These are phyloP conservation scores for Venturia nashicola DNA, from an alignment of 2,329 filamentous ascomycete genomes.

Conservation along the genomic window DNA sequence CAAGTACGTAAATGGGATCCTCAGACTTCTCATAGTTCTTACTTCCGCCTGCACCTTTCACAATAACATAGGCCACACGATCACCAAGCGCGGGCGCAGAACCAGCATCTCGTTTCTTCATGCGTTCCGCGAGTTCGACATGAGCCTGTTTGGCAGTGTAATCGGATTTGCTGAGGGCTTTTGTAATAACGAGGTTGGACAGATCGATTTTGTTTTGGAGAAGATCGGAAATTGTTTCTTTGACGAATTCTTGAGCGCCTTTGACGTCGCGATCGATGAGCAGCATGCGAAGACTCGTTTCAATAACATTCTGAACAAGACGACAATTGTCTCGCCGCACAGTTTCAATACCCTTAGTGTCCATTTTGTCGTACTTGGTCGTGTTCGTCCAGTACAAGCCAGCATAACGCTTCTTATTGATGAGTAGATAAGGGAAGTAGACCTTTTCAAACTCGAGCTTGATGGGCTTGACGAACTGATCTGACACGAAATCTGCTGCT, in stretches of 20 bases:
- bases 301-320: slow-evolving; percentile 91
- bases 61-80: slow-evolving; percentile 95
- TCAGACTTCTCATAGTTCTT: slow-evolving; percentile 97
- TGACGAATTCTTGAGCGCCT: slow-evolving; percentile 94
- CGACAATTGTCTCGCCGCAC: slow-evolving; percentile 94
- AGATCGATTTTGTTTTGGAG: slow-evolving; percentile 97
- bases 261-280: slow-evolving; percentile 84
- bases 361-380: slow-evolving; percentile 98
- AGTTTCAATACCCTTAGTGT: slow-evolving; percentile 98
- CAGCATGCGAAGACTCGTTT: slow-evolving; percentile 91
- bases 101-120: slow-evolving; percentile 93
- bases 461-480: slow-evolving; percentile 91
- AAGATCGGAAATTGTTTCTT: slow-evolving; percentile 86
- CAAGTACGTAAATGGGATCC: slow-evolving; percentile 91
- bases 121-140: slow-evolving; percentile 86
- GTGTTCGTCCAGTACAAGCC: slow-evolving; percentile 96
- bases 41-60: slow-evolving; percentile 76
- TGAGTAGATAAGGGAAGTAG: slow-evolving; percentile 92
- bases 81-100: slow-evolving; percentile 88
- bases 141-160: slow-evolving; percentile 93
- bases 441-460: slow-evolving; percentile 99
- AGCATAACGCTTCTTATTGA: slow-evolving; percentile 99
- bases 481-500: slow-evolving; percentile 75
- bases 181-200: slow-evolving; percentile 98
- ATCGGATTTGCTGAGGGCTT: slow-evolving; percentile 71